phyloP scores from a whole-genome alignment of 768 basidiomycete species.

The Agaricus subrufescens region DNA sequence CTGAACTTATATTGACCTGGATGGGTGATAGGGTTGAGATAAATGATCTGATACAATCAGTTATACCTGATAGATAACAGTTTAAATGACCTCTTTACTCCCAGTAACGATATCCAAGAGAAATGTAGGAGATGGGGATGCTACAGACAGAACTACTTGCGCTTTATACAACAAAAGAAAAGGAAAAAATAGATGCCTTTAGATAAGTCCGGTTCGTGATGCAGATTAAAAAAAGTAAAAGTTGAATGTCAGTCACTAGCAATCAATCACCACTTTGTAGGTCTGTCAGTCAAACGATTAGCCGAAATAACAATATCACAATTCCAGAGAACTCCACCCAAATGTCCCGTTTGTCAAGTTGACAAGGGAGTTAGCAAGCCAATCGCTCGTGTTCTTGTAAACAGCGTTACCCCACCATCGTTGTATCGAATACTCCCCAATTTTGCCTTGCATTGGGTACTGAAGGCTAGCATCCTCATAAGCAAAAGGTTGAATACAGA shows the following conservation, averaged over 20 bases:
- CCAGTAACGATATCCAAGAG: background rate
- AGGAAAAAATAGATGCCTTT: background rate
- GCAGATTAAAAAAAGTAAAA: background rate
- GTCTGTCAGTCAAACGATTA: background rate
- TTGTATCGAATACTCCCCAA: conserved; percentile 31
- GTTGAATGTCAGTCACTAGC: background rate
- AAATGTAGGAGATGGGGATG: background rate
- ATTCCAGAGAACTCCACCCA: conserved; percentile 21
- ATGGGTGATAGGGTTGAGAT: background rate
- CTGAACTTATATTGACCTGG: too few species aligned
- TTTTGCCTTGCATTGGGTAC: conserved; percentile 37
- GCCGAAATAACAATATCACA: background rate
- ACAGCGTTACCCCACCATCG: conserved; percentile 40
- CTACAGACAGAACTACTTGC: background rate
- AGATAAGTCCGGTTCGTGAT: background rate
- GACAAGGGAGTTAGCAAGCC: conserved; percentile 23
- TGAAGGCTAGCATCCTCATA: conserved; percentile 28
- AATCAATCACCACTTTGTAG: conserved; percentile 1
- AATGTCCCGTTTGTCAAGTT: conserved; percentile 26
- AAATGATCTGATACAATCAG: background rate
- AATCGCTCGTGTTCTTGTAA: conserved; percentile 30
- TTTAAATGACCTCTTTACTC: background rate
- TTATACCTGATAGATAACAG: background rate
- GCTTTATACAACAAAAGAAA: background rate
- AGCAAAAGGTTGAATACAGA: background rate